Evolutionary conservation across 306 rosid genomes (phyloP).

Genomic region (Abrus precatorius): DNA sequence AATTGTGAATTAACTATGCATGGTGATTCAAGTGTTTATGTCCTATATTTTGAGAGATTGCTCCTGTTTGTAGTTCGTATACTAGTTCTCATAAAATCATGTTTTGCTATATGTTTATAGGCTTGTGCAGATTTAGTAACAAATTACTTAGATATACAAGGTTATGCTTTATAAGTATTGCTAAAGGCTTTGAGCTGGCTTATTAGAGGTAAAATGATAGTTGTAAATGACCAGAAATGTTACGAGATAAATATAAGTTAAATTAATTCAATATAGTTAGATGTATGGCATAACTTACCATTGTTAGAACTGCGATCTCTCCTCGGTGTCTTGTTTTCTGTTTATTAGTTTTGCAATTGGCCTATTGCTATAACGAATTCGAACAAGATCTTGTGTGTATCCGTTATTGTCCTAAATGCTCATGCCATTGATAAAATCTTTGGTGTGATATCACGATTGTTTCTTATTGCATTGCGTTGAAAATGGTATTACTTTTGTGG

Average conservation of each 20-base stretch:
- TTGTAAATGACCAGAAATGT: background rate
- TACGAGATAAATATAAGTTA: background rate
- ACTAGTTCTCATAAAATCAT: background rate
- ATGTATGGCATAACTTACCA: background rate
- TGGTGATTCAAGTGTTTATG: background rate
- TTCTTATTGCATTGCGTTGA: background rate
- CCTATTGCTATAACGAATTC: background rate
- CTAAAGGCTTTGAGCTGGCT: background rate
- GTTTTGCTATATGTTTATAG: background rate
- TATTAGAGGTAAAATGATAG: background rate
- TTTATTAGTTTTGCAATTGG: background rate
- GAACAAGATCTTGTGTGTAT: background rate
- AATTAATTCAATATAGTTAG: background rate
- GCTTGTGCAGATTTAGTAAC: background rate
- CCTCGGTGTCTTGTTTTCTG: background rate
- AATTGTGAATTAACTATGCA: background rate
- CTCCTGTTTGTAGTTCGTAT: background rate
- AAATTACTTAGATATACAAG: background rate
- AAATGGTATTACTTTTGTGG: background rate
- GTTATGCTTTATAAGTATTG: background rate
- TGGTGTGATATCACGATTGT: background rate
- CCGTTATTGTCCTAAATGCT: background rate
- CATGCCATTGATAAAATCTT: background rate
- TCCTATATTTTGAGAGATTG: background rate
- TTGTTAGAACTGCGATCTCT: background rate